These are phyloP conservation scores for Candida golubevii DNA, from an alignment of 805 yeast genomes.

Conservation along the genomic window DNA sequence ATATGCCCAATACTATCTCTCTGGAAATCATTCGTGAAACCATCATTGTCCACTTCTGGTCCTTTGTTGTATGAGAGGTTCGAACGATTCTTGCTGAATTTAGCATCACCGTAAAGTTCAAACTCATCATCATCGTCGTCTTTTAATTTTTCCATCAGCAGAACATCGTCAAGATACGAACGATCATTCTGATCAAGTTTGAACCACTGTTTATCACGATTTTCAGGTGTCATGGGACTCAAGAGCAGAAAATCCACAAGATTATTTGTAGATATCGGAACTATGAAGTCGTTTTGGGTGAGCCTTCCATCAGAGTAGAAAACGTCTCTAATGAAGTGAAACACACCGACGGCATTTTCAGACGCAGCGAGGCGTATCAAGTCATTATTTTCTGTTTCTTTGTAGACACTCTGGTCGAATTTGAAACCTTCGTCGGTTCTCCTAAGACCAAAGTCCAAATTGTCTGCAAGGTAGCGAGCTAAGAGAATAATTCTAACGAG, in stretches of 20 bases:
- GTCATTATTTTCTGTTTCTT: slow-evolving; percentile 21
- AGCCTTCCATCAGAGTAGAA: slow-evolving; percentile 39
- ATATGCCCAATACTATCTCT: slow-evolving; percentile 5
- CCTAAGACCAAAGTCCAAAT: slow-evolving; percentile 52
- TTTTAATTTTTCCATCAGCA: slow-evolving; percentile 21
- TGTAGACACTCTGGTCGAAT: slow-evolving; percentile 29
- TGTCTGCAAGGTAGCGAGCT: slow-evolving; percentile 48
- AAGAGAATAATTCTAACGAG: slow-evolving; percentile 48
- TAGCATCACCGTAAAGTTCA: slow-evolving; percentile 7
- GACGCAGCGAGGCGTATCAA: slow-evolving; percentile 19
- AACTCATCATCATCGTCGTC: slow-evolving; percentile 30
- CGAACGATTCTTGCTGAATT: background rate
- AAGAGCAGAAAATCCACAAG: slow-evolving; percentile 16
- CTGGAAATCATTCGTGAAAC: slow-evolving; percentile 8
- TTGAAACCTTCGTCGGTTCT: slow-evolving; percentile 44
- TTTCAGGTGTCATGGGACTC: slow-evolving; percentile 12
- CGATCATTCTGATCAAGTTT: slow-evolving; percentile 10
- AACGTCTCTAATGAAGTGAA: slow-evolving; percentile 29
- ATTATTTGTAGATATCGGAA: slow-evolving; percentile 31
- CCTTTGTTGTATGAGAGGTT: background rate
- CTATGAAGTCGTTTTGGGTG: slow-evolving; percentile 37
- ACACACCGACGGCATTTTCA: slow-evolving; percentile 18
- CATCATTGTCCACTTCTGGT: slow-evolving; percentile 1
- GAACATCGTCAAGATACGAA: slow-evolving; percentile 16
- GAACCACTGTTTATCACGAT: slow-evolving; percentile 29